Conservation (phyloP, 176 grass and related monocot genomes). For the Triticum dicoccoides region DNA sequence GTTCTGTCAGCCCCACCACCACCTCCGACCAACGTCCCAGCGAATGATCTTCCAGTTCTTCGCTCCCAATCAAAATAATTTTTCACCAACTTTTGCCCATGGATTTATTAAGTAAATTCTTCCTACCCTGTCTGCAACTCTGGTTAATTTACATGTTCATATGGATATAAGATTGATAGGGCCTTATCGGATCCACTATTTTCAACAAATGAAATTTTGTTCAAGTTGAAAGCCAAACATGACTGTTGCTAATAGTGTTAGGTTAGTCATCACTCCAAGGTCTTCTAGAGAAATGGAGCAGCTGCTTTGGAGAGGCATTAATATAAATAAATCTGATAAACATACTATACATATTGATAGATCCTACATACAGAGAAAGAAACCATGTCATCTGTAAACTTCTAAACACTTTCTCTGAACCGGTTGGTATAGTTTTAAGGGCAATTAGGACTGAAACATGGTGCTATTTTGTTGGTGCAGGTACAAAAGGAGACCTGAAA, state of each 20-base stretch:
- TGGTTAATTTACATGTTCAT: not conserved
- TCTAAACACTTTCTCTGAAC: not conserved
- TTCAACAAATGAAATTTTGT: not conserved
- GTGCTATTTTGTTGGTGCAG: not conserved
- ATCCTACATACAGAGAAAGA: not conserved
- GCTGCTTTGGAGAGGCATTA: not conserved
- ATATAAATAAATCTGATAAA: not conserved
- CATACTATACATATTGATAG: not conserved
- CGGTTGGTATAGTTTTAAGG: not conserved
- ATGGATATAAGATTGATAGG: not conserved
- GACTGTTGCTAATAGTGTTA: not conserved
- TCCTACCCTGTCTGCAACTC: not conserved
- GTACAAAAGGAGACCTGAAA: slow-evolving; percentile 3
- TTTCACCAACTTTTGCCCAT: not conserved
- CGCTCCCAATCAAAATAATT: not conserved
- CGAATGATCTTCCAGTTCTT: not conserved
- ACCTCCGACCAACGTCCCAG: not conserved
- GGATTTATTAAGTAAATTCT: not conserved
- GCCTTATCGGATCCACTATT: not conserved
- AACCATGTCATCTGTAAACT: not conserved
- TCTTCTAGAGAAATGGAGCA: not conserved
- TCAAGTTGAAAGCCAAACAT: not conserved
- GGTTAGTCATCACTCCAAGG: not conserved
- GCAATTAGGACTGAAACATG: not conserved
- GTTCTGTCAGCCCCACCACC: slow-evolving; percentile 41